Conservation (phyloP, 768 basidiomycete genomes). For the Tulasnella sp. region DNA sequence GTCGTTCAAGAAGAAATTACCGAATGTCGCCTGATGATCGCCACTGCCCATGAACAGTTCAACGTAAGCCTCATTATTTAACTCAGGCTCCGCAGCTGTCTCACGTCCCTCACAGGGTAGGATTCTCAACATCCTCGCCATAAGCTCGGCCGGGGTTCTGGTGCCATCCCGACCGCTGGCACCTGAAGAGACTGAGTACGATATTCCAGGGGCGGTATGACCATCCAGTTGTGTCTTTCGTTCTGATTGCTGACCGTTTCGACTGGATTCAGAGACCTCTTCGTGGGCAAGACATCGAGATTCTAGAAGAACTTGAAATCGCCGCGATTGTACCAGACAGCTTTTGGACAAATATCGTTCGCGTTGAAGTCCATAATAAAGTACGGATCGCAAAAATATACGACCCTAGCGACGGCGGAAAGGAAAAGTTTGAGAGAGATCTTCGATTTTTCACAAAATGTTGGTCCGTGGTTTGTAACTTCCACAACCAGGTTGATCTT, state of each 20-base stretch:
- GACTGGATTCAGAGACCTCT: neutral
- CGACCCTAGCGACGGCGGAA: neutral
- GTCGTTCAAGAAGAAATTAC: neutral
- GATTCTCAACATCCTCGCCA: neutral
- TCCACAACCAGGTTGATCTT: no score
- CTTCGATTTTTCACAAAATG: neutral
- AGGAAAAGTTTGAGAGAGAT: neutral
- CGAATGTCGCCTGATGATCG: neutral
- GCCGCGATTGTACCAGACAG: neutral
- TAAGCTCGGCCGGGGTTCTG: neutral
- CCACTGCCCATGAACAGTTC: neutral
- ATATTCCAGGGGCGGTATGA: neutral
- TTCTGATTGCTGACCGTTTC: no score
- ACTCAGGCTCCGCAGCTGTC: neutral
- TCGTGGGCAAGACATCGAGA: neutral
- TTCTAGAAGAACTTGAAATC: neutral
- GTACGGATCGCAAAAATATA: neutral
- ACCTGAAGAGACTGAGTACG: neutral
- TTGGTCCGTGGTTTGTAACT: neutral
- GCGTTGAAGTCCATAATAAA: neutral
- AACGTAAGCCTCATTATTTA: neutral
- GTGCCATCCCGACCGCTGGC: neutral
- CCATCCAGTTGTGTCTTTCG: no score
- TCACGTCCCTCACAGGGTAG: neutral
- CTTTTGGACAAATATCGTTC: neutral